Percentiles rank a stretch among this genome's conserved stretches.
Conservation (phyloP, 106 monocot genomes). For the Allium sativum region DNA sequence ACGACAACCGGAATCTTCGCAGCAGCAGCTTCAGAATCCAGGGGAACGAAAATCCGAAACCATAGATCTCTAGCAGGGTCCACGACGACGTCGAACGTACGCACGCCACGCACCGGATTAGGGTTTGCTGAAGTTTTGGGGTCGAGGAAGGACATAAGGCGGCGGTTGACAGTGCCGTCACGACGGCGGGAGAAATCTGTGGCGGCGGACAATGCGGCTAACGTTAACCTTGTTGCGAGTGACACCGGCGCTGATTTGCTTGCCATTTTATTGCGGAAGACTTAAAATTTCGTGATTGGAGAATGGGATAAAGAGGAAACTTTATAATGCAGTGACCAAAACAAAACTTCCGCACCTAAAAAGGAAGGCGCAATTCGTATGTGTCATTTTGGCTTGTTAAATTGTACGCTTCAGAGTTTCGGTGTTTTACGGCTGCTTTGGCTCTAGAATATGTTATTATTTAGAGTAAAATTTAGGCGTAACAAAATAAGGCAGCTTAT, state of each 20-base stretch:
- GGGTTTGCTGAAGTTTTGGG: constrained; percentile 14
- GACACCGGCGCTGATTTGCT: constrained; percentile 9
- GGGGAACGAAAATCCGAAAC: constrained; percentile 41
- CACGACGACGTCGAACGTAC: constrained; percentile 34
- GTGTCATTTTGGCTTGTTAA: too few species aligned
- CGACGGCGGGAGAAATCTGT: constrained; percentile 34
- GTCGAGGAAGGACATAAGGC: constrained; percentile 30
- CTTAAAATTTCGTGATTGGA: neutral
- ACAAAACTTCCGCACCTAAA: too few species aligned
- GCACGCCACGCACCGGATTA: constrained; percentile 22
- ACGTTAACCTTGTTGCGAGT: constrained; percentile 17
- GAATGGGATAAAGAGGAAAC: neutral
- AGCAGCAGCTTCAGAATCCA: constrained; percentile 6
- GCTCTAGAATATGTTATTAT: too few species aligned
- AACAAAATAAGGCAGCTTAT: too few species aligned
- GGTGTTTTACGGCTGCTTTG: too few species aligned
- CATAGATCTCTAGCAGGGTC: constrained; percentile 26
- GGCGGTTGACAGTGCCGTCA: constrained; percentile 70
- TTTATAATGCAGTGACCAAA: too few species aligned
- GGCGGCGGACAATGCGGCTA: constrained; percentile 11
- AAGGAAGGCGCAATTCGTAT: too few species aligned
- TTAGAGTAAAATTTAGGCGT: too few species aligned
- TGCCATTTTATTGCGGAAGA: neutral
- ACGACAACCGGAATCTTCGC: constrained; percentile 19
- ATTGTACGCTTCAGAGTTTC: too few species aligned